Percentiles rank a stretch among this genome's conserved stretches.
Conservation (phyloP, 2,329 filamentous ascomycete genomes). For the Hypoxylon sp. region DNA sequence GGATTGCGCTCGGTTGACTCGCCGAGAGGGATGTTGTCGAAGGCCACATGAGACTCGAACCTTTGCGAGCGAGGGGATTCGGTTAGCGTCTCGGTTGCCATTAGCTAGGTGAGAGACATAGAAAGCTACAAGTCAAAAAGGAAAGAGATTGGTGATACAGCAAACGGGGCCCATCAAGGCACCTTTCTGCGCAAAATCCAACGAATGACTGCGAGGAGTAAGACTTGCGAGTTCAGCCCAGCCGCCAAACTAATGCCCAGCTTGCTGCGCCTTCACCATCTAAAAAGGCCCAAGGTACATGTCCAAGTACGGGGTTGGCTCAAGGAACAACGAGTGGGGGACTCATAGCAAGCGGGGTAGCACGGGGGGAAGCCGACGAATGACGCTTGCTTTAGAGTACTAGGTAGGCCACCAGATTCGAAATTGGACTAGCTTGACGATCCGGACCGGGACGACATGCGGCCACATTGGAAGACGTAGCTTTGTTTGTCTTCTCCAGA, state of each 20-base stretch:
- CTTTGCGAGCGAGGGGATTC: slow-evolving; percentile 57
- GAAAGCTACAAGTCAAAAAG: slow-evolving; percentile 19
- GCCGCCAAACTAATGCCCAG: slow-evolving; percentile 37
- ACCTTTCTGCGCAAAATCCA: slow-evolving; percentile 38
- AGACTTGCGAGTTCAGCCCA: slow-evolving; percentile 23
- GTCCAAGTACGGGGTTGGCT: slow-evolving; percentile 11
- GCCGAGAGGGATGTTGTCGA: slow-evolving; percentile 70
- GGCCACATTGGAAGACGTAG: slow-evolving; percentile 24
- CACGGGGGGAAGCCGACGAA: slow-evolving; percentile 37
- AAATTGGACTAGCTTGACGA: slow-evolving; percentile 42
- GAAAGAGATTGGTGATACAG: slow-evolving; percentile 26
- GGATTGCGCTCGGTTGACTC: slow-evolving; percentile 71
- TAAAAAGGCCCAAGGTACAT: slow-evolving; percentile 21
- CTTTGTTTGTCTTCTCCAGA: slow-evolving; percentile 6
- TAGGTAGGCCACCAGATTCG: slow-evolving; percentile 31
- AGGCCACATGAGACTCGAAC: slow-evolving; percentile 70
- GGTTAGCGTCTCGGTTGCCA: slow-evolving; percentile 53
- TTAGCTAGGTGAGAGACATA: slow-evolving; percentile 36
- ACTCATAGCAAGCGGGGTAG: slow-evolving; percentile 38
- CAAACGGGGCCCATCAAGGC: slow-evolving; percentile 22
- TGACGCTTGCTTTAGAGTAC: slow-evolving; percentile 34
- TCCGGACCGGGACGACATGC: slow-evolving; percentile 40
- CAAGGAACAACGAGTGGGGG: slow-evolving; percentile 27
- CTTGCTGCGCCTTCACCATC: slow-evolving; percentile 36
- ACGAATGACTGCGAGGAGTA: slow-evolving; percentile 12